These are phyloP conservation scores for Gliomastix tumulicola DNA, from an alignment of 2,329 filamentous ascomycete species.

Conservation along the genomic window DNA sequence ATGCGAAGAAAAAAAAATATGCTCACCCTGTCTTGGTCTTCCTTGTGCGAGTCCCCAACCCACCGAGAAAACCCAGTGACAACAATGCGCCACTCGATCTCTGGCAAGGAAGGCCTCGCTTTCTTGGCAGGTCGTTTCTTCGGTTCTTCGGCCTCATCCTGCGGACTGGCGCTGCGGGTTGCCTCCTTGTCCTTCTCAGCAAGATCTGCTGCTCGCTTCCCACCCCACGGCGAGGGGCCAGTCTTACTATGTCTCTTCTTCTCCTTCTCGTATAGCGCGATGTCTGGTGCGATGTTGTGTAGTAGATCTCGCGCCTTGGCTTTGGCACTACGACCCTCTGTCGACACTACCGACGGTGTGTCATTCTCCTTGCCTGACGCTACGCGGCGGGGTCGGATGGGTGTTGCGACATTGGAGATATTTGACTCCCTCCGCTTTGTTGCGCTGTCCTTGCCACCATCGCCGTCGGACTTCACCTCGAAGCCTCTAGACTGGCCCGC, in stretches of 20 bases:
- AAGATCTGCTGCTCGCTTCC: conserved; percentile 53
- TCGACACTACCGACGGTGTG: conserved; percentile 61
- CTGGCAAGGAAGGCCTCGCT: conserved; percentile 50
- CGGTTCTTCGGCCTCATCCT: conserved; percentile 35
- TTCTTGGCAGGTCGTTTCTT: conserved; percentile 52
- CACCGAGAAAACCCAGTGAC: conserved; percentile 82
- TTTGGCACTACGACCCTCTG: conserved; percentile 80
- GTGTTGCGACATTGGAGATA: conserved; percentile 22
- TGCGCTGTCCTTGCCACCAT: conserved; percentile 19
- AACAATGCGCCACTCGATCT: conserved; percentile 67
- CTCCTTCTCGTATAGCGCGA: conserved; percentile 88
- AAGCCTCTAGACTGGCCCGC: conserved; percentile 29
- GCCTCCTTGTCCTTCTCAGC: conserved; percentile 47
- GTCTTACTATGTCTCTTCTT: conserved; percentile 62
- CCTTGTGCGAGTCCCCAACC: conserved; percentile 64
- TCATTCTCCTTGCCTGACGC: conserved; percentile 74
- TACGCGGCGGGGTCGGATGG: conserved; percentile 32
- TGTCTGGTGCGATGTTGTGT: conserved; percentile 73
- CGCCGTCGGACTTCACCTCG: conserved; percentile 35
- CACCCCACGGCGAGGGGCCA: conserved; percentile 47
- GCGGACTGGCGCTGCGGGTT: conserved; percentile 28
- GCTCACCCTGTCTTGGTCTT: conserved; percentile 74
- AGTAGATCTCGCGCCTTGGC: conserved; percentile 72
- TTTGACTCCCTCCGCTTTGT: conserved; percentile 7
- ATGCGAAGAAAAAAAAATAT: conserved; percentile 4